Conservation (phyloP, 164 flowering plant species). For the Vitis labrusca region DNA sequence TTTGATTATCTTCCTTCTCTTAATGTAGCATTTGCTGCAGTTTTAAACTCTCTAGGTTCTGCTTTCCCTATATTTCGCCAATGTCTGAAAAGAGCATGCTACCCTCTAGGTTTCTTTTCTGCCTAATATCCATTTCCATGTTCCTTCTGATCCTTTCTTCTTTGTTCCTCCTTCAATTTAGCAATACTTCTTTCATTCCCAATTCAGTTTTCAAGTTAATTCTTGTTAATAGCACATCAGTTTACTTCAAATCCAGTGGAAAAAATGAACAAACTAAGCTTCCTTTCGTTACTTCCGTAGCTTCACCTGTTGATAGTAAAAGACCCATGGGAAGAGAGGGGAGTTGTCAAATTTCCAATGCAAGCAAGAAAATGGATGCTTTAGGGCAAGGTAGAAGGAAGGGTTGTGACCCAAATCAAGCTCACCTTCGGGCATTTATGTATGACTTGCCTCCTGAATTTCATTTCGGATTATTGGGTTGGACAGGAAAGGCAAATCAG, state of each 20-base stretch:
- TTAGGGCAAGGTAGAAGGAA: slow-evolving; percentile 14
- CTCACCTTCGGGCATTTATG: slow-evolving; percentile 62
- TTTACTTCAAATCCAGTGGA: slow-evolving; percentile 28
- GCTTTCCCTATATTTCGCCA: slow-evolving; percentile 5
- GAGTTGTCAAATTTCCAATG: slow-evolving; percentile 12
- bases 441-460: slow-evolving; percentile 86
- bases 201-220: slow-evolving; percentile 48
- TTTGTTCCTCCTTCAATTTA: slow-evolving; percentile 42
- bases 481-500: slow-evolving; percentile 47
- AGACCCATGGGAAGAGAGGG: slow-evolving; percentile 1
- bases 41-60: slow-evolving; percentile 1
- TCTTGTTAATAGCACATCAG: slow-evolving; percentile 43
- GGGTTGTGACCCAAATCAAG: slow-evolving; percentile 36
- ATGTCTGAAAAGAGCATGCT: slow-evolving; percentile 54
- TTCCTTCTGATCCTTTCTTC: slow-evolving; percentile 54
- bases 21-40: background rate
- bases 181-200: slow-evolving; percentile 33
- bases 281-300: slow-evolving; percentile 16
- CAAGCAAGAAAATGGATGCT: slow-evolving; percentile 8
- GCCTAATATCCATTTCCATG: slow-evolving; percentile 43
- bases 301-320: slow-evolving; percentile 10
- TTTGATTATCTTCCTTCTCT: background rate
- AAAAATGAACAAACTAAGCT: slow-evolving; percentile 8
- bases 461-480: slow-evolving; percentile 81
- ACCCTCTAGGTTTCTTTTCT: slow-evolving; percentile 52